Conservation (phyloP, 106 monocot species). For the Triglochin maritima region DNA sequence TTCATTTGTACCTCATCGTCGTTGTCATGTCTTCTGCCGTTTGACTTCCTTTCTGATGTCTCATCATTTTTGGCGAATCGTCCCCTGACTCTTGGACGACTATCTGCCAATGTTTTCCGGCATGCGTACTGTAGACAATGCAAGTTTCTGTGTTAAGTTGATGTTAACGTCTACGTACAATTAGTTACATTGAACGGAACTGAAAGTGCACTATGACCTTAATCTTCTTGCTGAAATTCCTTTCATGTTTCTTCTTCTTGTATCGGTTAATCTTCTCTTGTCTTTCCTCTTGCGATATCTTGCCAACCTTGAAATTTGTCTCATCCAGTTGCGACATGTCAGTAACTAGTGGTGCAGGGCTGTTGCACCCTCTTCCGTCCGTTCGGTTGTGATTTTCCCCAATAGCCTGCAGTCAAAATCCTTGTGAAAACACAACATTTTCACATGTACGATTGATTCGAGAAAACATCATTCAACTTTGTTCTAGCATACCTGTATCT, state of each 20-base stretch:
- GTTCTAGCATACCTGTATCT: not conserved
- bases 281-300: slow-evolving; percentile 54
- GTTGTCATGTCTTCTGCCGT: slow-evolving; percentile 28
- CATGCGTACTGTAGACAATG: slow-evolving; percentile 58
- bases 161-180: not conserved
- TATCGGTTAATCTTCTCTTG: slow-evolving; percentile 68
- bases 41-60: slow-evolving; percentile 28
- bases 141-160: not conserved
- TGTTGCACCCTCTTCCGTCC: slow-evolving; percentile 15
- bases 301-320: slow-evolving; percentile 39
- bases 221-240: slow-evolving; percentile 91
- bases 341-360: slow-evolving; percentile 3
- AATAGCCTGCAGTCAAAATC: not conserved
- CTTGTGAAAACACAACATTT: not conserved
- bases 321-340: slow-evolving; percentile 30
- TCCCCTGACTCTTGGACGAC: slow-evolving; percentile 67
- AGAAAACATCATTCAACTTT: not conserved
- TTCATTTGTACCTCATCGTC: slow-evolving; percentile 35
- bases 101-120: slow-evolving; percentile 80
- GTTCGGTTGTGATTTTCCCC: not conserved
- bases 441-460: not conserved
- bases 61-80: slow-evolving; percentile 88
- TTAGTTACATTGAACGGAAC: not conserved
- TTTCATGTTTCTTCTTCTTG: slow-evolving; percentile 57
- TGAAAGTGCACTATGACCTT: slow-evolving; percentile 35